A percentile compares a stretch with the other conserved stretches of the same genome.
phyloP scores from a whole-genome alignment of 2,329 filamentous ascomycete genomes.

The Colletotrichum salicis region DNA sequence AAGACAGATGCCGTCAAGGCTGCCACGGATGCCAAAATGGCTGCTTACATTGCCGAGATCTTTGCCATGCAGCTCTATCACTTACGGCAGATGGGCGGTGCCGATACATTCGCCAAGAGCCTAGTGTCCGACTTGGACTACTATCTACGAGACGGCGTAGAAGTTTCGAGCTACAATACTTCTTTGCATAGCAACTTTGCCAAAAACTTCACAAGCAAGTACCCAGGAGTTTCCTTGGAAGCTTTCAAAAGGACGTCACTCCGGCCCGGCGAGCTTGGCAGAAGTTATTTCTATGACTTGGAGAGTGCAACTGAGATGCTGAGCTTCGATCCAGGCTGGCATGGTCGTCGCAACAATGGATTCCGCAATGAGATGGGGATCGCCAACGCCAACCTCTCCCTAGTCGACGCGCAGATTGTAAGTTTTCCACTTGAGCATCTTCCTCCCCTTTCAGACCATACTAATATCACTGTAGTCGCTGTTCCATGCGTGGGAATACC shows the following conservation, averaged over 20 bases:
- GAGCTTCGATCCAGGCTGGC: conserved; percentile 81
- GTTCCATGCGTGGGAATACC: conserved; percentile 88
- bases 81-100: conserved; percentile 79
- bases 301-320: conserved; percentile 80
- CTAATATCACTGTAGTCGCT: conserved; percentile 67
- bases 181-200: conserved; percentile 88
- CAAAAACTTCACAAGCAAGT: conserved; percentile 84
- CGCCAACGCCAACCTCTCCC: conserved; percentile 89
- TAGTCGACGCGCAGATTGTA: conserved; percentile 92
- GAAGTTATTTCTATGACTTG: conserved; percentile 86
- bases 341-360: conserved; percentile 73
- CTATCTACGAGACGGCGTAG: conserved; percentile 80
- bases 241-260: conserved; percentile 83
- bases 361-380: conserved; percentile 85
- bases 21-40: conserved; percentile 75
- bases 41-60: conserved; percentile 86
- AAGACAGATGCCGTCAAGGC: conserved; percentile 67
- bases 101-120: conserved; percentile 72
- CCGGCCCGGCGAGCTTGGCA: conserved; percentile 73
- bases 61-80: conserved; percentile 92
- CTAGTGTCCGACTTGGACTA: conserved; percentile 82
- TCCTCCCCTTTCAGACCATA: neutral
- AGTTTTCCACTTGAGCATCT: conserved; percentile 45
- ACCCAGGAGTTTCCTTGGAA: conserved; percentile 76
- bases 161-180: conserved; percentile 84